A percentile compares a stretch with the other conserved stretches of the same genome.
Conservation (phyloP, 2,329 filamentous ascomycete genomes). For the Penicillium sclerotigenum region DNA sequence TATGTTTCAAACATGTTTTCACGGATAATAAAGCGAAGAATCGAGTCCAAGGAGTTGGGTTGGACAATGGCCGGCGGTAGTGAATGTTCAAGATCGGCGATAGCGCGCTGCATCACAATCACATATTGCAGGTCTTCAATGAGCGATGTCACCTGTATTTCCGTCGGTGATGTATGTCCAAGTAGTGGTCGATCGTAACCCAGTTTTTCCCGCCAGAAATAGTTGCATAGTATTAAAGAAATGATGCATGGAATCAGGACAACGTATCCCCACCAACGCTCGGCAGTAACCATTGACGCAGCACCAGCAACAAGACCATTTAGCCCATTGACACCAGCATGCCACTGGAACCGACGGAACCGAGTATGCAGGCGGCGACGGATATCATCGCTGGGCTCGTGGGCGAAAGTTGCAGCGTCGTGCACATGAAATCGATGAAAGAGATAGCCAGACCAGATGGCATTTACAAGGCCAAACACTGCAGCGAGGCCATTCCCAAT, state of each 20-base stretch:
- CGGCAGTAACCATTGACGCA: constrained; percentile 51
- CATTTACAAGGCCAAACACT: constrained; percentile 50
- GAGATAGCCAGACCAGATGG: constrained; percentile 48
- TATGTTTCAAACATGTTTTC: constrained; percentile 30
- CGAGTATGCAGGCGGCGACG: constrained; percentile 36
- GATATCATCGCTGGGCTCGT: constrained; percentile 28
- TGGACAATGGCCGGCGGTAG: constrained; percentile 7
- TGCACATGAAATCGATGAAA: constrained; percentile 44
- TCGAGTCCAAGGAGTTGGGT: constrained; percentile 17
- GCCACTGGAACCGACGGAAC: constrained; percentile 45
- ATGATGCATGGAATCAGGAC: constrained; percentile 52
- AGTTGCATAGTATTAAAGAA: constrained; percentile 47
- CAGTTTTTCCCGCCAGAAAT: constrained; percentile 49
- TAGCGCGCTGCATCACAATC: constrained; percentile 18
- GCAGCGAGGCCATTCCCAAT: constrained; percentile 54
- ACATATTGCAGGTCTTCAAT: constrained; percentile 31
- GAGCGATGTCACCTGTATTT: constrained; percentile 18
- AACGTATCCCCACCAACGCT: constrained; percentile 54
- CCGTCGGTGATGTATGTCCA: constrained; percentile 4
- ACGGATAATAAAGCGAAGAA: constrained; percentile 24
- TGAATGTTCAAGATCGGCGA: constrained; percentile 9
- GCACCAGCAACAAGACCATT: constrained; percentile 50
- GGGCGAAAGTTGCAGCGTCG: constrained; percentile 22
- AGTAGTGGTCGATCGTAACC: constrained; percentile 46
- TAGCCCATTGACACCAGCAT: constrained; percentile 46